A percentile compares a stretch with the other conserved stretches of the same genome.
phyloP scores from a whole-genome alignment of 768 basidiomycete genomes.

The Tephrocybe sp. region DNA sequence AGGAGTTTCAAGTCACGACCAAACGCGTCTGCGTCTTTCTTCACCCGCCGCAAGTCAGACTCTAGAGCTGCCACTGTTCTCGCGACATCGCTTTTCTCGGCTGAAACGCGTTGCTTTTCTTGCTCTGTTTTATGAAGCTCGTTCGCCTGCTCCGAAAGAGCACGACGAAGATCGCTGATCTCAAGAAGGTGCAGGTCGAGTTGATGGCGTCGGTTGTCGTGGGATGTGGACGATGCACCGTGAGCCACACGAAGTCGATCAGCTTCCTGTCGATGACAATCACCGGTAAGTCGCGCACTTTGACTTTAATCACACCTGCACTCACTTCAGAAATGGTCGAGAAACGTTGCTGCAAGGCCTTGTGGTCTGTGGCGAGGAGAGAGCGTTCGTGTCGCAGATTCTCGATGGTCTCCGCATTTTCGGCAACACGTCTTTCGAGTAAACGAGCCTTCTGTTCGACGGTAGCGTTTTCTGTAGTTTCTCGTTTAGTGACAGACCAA shows the following conservation, averaged over 20 bases:
- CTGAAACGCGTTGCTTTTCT: conserved; percentile 60
- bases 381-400: conserved; percentile 78
- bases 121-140: conserved; percentile 64
- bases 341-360: conserved; percentile 68
- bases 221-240: conserved; percentile 58
- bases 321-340: conserved; percentile 67
- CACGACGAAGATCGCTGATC: conserved; percentile 73
- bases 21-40: conserved; percentile 74
- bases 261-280: conserved; percentile 45
- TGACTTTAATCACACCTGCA: not conserved
- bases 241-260: conserved; percentile 66
- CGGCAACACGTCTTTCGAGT: conserved; percentile 64
- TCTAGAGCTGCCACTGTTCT: conserved; percentile 69
- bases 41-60: conserved; percentile 72
- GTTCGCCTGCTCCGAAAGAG: conserved; percentile 57
- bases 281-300: not conserved
- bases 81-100: conserved; percentile 66
- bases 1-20: conserved; percentile 74
- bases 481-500: conserved; percentile 1
- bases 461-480: conserved; percentile 52
- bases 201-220: conserved; percentile 71
- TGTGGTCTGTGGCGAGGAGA: conserved; percentile 66
- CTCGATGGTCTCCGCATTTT: conserved; percentile 71
- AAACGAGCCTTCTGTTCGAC: conserved; percentile 74
- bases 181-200: conserved; percentile 72